These are phyloP conservation scores for Tylopilus cervinicoccineus DNA, from an alignment of 768 basidiomycete genomes.

Conservation along the genomic window DNA sequence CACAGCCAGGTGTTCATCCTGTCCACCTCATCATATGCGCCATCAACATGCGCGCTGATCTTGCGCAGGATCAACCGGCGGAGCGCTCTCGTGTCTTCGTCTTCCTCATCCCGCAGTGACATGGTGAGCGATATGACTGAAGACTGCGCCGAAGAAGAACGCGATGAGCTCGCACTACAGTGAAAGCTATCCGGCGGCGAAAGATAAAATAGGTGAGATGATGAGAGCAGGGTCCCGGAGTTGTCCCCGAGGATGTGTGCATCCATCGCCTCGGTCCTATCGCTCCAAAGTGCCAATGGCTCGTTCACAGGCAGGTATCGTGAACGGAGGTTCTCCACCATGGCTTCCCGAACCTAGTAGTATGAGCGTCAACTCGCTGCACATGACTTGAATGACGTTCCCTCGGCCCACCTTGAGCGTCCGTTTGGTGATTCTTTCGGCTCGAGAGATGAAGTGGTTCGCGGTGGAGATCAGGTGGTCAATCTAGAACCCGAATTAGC, in stretches of 20 bases:
- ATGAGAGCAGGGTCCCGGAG: slow-evolving; percentile 1
- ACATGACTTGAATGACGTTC: neutral
- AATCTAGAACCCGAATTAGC: slow-evolving; percentile 35
- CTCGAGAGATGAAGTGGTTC: slow-evolving; percentile 52
- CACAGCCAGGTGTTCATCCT: slow-evolving; percentile 55
- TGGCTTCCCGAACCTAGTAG: slow-evolving; percentile 50
- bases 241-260: neutral
- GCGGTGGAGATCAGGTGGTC: slow-evolving; percentile 53
- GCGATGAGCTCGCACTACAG: slow-evolving; percentile 13
- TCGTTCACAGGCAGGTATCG: slow-evolving; percentile 22
- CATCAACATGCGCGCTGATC: slow-evolving; percentile 52
- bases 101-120: slow-evolving; percentile 51
- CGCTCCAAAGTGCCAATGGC: slow-evolving; percentile 18
- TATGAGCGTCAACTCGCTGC: slow-evolving; percentile 3
- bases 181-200: slow-evolving; percentile 14
- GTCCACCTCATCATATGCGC: slow-evolving; percentile 63
- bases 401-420: slow-evolving; percentile 47
- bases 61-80: slow-evolving; percentile 64
- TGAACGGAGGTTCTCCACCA: slow-evolving; percentile 42
- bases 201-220: slow-evolving; percentile 19
- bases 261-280: neutral
- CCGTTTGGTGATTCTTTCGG: slow-evolving; percentile 52
- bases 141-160: slow-evolving; percentile 30
- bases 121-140: slow-evolving; percentile 44
- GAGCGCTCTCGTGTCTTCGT: slow-evolving; percentile 59